Base-by-base conservation (phyloP, 805 yeast species). In the Cyberlindnera japonica region DNA sequence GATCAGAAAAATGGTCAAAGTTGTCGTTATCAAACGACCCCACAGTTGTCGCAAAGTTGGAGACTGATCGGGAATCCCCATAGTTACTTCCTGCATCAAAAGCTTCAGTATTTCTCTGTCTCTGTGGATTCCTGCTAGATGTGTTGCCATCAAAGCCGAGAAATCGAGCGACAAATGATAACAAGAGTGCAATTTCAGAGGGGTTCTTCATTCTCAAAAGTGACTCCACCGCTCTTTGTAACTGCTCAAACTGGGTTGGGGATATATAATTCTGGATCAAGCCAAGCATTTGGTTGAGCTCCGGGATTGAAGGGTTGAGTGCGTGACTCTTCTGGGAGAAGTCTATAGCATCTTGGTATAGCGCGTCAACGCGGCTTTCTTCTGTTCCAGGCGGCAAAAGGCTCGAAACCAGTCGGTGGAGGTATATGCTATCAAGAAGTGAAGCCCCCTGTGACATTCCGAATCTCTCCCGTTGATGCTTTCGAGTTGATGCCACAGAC, bases 11-110 rank as follows among this genome's bases (percentile, higher is more conserved):
- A 37, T 58, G 56, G 41, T 67, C 71, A 29, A 60, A 48, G 26
- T 53, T 49, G 6, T 47, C 45, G 33, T 65, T 61, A 39, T 67
- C 72, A 48, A 60, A 67, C 0, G 72, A 67, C 35, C 64, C 69
- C 5, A 64, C 62, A n/a, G 62, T 61, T 5, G 41, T 29, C 1
- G 49, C 47, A 30, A 45, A 35, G 15, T 27, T 37, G 9, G 48
- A 35, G 6, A 39, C 17, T 1, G 53, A 44, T 25, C 44, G 34
- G 6, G 22, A 14, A 34, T 45, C 53, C 19, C 38, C 47, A 21
- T 25, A 21, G 14, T 23, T 8, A 23, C 37, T 44, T 8, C 20
- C 17, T 2, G 31, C 16, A 3, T 38, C 43, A 5, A 12, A 20
- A n/a, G 17, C 16, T 6, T 32, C 40, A 7, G 26, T 13, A 14